phyloP scores from a whole-genome alignment of 208 protist genomes.

The Naegleria gruberi region DNA sequence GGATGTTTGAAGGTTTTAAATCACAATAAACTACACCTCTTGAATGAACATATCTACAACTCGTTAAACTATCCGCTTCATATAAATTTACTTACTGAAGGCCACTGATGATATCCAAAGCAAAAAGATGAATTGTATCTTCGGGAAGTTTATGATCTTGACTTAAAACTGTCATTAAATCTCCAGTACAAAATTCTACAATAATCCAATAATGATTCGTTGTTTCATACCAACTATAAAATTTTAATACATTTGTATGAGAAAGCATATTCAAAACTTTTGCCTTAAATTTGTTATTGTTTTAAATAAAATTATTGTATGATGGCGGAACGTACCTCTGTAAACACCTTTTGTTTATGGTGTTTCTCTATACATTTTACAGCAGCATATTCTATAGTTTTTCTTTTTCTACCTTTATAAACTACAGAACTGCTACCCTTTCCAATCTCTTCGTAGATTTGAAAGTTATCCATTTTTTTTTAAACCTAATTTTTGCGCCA shows the following conservation, averaged over 20 bases:
- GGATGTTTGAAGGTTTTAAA: slow-evolving; percentile 78
- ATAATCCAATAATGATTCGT: slow-evolving; percentile 91
- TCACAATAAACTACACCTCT: slow-evolving; percentile 74
- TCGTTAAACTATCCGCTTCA: not conserved
- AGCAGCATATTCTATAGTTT: slow-evolving; percentile 80
- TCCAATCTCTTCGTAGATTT: slow-evolving; percentile 82
- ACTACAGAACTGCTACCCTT: slow-evolving; percentile 53
- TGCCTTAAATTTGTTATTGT: not conserved
- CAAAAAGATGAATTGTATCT: slow-evolving; percentile 61
- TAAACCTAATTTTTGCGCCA: no score
- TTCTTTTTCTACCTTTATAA: slow-evolving; percentile 80
- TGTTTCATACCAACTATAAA: slow-evolving; percentile 90
- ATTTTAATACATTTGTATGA: slow-evolving; percentile 73
- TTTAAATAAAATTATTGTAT: not conserved
- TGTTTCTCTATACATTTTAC: slow-evolving; percentile 85
- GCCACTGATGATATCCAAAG: slow-evolving; percentile 64
- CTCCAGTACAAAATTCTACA: slow-evolving; percentile 79
- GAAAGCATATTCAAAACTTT: slow-evolving; percentile 59
- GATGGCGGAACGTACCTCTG: slow-evolving; percentile 45
- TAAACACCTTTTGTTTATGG: slow-evolving; percentile 65
- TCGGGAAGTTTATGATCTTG: slow-evolving; percentile 57
- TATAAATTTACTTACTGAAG: slow-evolving; percentile 48
- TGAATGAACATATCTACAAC: slow-evolving; percentile 65
- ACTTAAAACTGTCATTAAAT: slow-evolving; percentile 64
- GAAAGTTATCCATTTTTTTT: slow-evolving; percentile 77